Conservation (phyloP, 2,329 filamentous ascomycete genomes). For the Mycogone perniciosa region DNA sequence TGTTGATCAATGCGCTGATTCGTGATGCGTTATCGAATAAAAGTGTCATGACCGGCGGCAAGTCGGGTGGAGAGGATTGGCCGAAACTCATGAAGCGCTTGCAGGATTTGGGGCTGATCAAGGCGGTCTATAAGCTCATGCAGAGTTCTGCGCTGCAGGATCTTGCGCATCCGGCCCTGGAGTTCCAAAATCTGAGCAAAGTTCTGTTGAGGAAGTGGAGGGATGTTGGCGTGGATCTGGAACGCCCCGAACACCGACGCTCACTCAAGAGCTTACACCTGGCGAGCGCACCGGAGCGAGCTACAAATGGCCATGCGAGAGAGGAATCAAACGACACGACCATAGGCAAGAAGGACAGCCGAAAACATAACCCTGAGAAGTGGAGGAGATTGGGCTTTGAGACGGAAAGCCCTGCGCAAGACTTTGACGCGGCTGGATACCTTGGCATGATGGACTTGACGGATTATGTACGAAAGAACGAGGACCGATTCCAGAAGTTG, state of each 20-base stretch:
- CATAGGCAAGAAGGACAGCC: constrained; percentile 51
- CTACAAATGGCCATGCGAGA: constrained; percentile 32
- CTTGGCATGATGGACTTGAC: constrained; percentile 96
- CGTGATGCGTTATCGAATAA: constrained; percentile 81
- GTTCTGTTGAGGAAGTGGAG: constrained; percentile 82
- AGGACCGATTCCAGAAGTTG: constrained; percentile 88
- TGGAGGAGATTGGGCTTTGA: constrained; percentile 92
- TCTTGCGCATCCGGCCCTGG: constrained; percentile 78
- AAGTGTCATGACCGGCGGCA: constrained; percentile 36
- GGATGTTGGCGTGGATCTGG: constrained; percentile 75
- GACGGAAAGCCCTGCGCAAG: constrained; percentile 75
- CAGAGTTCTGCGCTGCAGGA: constrained; percentile 90
- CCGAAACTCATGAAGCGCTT: constrained; percentile 89
- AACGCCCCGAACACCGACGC: constrained; percentile 79
- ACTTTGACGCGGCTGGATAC: constrained; percentile 82
- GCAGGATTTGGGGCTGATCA: constrained; percentile 88
- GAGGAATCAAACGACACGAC: constrained; percentile 33
- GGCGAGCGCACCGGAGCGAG: constrained; percentile 64
- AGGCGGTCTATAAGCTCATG: constrained; percentile 88
- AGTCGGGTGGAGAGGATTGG: constrained; percentile 62
- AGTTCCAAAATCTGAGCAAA: constrained; percentile 91
- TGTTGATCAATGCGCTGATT: constrained; percentile 92
- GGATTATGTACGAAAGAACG: constrained; percentile 86
- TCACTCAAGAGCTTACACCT: constrained; percentile 81
- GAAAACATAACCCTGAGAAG: constrained; percentile 78